Evolutionary conservation across 306 rosid species (phyloP), one percentile per base, ranked within the genome.

Genomic region (Dalbergia cultrata): DNA sequence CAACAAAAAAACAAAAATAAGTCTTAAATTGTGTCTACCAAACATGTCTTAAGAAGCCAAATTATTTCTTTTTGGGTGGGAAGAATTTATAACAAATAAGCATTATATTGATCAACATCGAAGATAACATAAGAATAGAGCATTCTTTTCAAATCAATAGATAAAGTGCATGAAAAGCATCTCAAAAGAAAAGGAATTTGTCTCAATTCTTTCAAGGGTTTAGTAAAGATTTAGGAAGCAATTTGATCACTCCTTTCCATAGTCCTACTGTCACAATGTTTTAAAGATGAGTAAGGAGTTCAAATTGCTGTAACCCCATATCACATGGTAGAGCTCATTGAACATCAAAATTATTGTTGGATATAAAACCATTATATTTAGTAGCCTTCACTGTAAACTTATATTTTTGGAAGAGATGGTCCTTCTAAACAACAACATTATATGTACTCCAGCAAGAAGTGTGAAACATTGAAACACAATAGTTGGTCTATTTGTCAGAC

Each of bases 71-170:
- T 35, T 37, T 7, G 5, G 41, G 41, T 37, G 41, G 41, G 41
- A 37, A 37, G 41, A 37, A 37, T 37, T 37, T 37, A 1, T 0
- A 37, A 7, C 41, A 37, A 37, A 37, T 37, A 5, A 4, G 41
- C 41, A 37, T 7, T 37, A 37, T 37, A 37, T 45, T 61, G 45
- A 63, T 52, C 5, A 54, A 37, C 0, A 12, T 35, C 33, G 9
- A 53, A 33, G 39, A 34, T 53, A 19, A 21, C 14, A 37, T 0
- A 56, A 54, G 13, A 67, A 57, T 7, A 54, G 21, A 2, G 10
- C 10, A 67, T 21, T 44, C 18, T 67, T n/a, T 67, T 67, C 34
- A 13, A 45, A 44, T 33, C 72, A 67, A 67, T 19, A 67, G 35
- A 67, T 18, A 67, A 41, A 18, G 18, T 0, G 8, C 9, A 31